Evolutionary conservation across 352 stramenopile species (phyloP), one percentile per base, ranked within the genome.

Genomic region (Elongisporangium senticosum): DNA sequence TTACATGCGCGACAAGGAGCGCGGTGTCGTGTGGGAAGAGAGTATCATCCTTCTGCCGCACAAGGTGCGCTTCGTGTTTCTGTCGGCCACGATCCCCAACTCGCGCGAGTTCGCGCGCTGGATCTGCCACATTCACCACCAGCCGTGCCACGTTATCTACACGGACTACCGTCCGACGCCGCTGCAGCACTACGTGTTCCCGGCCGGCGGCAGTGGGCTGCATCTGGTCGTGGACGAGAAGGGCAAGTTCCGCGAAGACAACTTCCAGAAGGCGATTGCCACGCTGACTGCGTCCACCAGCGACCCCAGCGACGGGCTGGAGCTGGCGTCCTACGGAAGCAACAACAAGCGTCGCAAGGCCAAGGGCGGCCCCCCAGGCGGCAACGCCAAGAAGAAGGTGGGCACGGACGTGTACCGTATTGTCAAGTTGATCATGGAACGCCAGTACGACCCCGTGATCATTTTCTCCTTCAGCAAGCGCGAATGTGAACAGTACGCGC

Each of bases 131-230:
- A 99, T 99, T 67, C 96, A 99, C 75, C 96, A 99, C 72, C 97
- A 99, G 75, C 95, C 96, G 33, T 99, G 96, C 79, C 97, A 99
- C 80, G 98, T 99, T n/a, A 96, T 99, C n/a, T 99, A 99, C 82
- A 99, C 98, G 47, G 97, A 99, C 72, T 99, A 99, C 83, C 94
- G 97, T 67, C 98, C 98, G 2, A 97, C 95, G 28, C 98, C 98
- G 5, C 69, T 99, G 60, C 96, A 99, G 83, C 98, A 99, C 81
- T 99, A 99, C 66, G 81, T 99, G 49, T 99, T 99, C 71, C 95
- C 96, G n/a, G 80, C 90, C 8, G 96, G 95, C 49, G 96, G 96
- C 24, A 97, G 96, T 51, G 97, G 97, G 0, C 77, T 99, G 43
- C 96, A 99, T 71, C 72, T 99, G n/a, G 96, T 99, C 7, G 96